These are phyloP conservation scores for Teratosphaeria gauchensis DNA, from an alignment of 2,329 filamentous ascomycete genomes.

Conservation along the genomic window DNA sequence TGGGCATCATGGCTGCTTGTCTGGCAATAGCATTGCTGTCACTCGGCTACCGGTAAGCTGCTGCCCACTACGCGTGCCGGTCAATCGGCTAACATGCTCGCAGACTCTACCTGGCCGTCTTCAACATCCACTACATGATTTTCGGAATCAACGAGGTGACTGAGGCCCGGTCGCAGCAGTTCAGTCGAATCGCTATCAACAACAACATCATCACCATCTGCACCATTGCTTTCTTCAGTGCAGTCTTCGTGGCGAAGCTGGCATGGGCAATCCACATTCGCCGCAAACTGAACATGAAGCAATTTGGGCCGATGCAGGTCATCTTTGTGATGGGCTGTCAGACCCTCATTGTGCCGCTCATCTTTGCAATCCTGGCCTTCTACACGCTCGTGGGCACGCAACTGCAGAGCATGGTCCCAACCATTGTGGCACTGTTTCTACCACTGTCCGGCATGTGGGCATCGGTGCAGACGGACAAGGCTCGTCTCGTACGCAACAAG, in stretches of 20 bases:
- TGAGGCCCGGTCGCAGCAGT: slow-evolving; percentile 4
- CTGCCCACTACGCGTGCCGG: background rate
- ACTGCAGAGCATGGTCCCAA: slow-evolving; percentile 46
- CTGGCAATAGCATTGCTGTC: slow-evolving; percentile 41
- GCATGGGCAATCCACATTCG: slow-evolving; percentile 48
- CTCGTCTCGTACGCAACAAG: slow-evolving; percentile 8
- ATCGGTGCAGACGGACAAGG: slow-evolving; percentile 12
- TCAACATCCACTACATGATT: slow-evolving; percentile 30
- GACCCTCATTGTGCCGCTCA: slow-evolving; percentile 53
- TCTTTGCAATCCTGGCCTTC: slow-evolving; percentile 53
- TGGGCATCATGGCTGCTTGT: slow-evolving; percentile 36
- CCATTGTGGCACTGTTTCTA: slow-evolving; percentile 52
- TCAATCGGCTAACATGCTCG: background rate
- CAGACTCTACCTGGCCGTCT: slow-evolving; percentile 38
- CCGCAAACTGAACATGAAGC: slow-evolving; percentile 46
- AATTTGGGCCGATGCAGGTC: slow-evolving; percentile 56
- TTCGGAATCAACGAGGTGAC: slow-evolving; percentile 8
- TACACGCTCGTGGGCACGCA: slow-evolving; percentile 38
- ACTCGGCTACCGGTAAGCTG: slow-evolving; percentile 38
- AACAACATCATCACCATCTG: slow-evolving; percentile 44
- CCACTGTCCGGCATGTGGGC: slow-evolving; percentile 59
- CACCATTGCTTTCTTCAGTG: slow-evolving; percentile 53
- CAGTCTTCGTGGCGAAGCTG: slow-evolving; percentile 54
- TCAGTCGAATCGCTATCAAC: slow-evolving; percentile 34
- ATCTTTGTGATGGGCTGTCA: slow-evolving; percentile 60